These are phyloP conservation scores for Phytophthora sp. DNA, from an alignment of 352 stramenopile genomes.

Conservation along the genomic window DNA sequence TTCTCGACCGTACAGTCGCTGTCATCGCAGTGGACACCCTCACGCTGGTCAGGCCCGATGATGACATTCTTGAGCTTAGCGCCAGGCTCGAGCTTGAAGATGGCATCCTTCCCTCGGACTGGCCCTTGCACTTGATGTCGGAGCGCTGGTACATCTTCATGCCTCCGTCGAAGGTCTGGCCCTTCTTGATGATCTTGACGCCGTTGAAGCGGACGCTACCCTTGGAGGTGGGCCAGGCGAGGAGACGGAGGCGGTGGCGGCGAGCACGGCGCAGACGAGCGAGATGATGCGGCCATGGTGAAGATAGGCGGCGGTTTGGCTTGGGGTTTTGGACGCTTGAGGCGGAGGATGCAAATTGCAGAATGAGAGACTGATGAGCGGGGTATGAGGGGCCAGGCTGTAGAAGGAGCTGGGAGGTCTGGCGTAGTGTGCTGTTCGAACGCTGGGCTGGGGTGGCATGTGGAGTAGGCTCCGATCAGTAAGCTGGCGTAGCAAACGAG, in stretches of 20 bases:
- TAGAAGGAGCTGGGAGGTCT: no score
- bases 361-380: no score
- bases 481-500: no score
- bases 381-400: no score
- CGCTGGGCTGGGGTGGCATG: no score
- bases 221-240: conserved; percentile 21
- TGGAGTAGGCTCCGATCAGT: no score
- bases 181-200: conserved; percentile 40
- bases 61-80: conserved; percentile 44
- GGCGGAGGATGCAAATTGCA: conserved; percentile 24
- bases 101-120: conserved; percentile 19
- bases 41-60: conserved; percentile 31
- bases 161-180: conserved; percentile 42
- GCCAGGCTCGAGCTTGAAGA: conserved; percentile 36
- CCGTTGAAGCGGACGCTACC: conserved; percentile 19
- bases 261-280: conserved; percentile 6
- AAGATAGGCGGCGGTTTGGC: background rate
- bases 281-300: conserved; percentile 10
- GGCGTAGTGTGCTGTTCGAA: no score
- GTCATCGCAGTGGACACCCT: conserved; percentile 30
- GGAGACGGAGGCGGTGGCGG: conserved; percentile 10
- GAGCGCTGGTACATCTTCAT: conserved; percentile 61
- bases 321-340: conserved; percentile 7
- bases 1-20: conserved; percentile 31
- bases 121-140: conserved; percentile 36